Evolutionary conservation across 495 filamentous ascomycete species (phyloP).

Genomic region (Pseudotulostoma volvatum): DNA sequence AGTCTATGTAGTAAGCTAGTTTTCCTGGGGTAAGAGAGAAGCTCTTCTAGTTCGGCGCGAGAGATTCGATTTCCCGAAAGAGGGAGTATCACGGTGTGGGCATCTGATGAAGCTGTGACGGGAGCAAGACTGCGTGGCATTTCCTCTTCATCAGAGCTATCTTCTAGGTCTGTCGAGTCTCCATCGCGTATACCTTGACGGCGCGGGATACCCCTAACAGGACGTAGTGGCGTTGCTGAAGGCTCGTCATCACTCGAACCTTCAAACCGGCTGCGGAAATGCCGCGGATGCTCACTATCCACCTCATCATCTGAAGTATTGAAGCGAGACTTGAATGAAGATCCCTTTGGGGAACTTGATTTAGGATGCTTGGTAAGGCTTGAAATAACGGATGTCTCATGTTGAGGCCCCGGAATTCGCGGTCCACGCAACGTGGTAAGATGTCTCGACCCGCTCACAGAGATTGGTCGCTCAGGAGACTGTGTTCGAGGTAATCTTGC

Average conservation of each 20-base stretch:
- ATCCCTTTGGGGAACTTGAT: slow-evolving; percentile 15
- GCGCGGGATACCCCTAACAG: slow-evolving; percentile 50
- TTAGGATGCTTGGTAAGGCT: slow-evolving; percentile 14
- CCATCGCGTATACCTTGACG: slow-evolving; percentile 34
- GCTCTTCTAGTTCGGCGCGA: slow-evolving; percentile 23
- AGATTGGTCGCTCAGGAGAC: slow-evolving; percentile 15
- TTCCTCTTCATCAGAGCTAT: slow-evolving; percentile 39
- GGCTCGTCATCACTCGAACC: slow-evolving; percentile 60
- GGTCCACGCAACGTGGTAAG: slow-evolving; percentile 34
- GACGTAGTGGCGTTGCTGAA: slow-evolving; percentile 24
- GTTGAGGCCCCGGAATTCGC: slow-evolving; percentile 31
- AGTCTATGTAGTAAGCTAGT: slow-evolving; percentile 27
- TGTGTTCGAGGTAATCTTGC: slow-evolving; percentile 10
- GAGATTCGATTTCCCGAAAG: slow-evolving; percentile 16
- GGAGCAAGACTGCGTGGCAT: slow-evolving; percentile 5
- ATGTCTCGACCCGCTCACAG: slow-evolving; percentile 23
- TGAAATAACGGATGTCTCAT: slow-evolving; percentile 1
- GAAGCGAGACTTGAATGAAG: slow-evolving; percentile 28
- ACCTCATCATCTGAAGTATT: slow-evolving; percentile 63
- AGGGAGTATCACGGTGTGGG: slow-evolving; percentile 3
- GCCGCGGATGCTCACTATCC: slow-evolving; percentile 18
- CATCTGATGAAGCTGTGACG: slow-evolving; percentile 5
- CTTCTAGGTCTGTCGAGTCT: slow-evolving; percentile 55
- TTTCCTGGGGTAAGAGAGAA: slow-evolving; percentile 20
- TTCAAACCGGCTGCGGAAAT: slow-evolving; percentile 57